Evolutionary conservation across 768 basidiomycete genomes (phyloP).

Genomic region (Serpula lacrymans): DNA sequence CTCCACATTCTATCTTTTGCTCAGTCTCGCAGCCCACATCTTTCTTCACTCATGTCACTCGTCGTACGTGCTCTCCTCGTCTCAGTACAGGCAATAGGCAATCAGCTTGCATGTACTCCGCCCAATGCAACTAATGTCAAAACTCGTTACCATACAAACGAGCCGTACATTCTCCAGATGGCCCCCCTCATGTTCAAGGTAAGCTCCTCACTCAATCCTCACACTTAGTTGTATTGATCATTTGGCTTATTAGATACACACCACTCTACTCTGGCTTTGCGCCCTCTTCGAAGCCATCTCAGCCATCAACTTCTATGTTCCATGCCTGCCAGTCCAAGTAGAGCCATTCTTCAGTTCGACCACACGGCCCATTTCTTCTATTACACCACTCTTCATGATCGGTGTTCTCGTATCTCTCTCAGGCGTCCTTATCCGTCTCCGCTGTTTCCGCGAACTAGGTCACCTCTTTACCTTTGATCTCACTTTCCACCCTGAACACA

Average conservation of each 20-base stretch:
- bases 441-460: slow-evolving; percentile 53
- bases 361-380: slow-evolving; percentile 22
- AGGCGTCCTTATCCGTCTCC: slow-evolving; percentile 47
- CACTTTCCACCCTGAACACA: slow-evolving; percentile 50
- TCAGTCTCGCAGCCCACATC: slow-evolving; percentile 1
- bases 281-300: slow-evolving; percentile 48
- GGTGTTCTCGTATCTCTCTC: slow-evolving; percentile 42
- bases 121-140: slow-evolving; percentile 53
- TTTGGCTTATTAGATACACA: slow-evolving; percentile 39
- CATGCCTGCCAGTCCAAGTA: slow-evolving; percentile 29
- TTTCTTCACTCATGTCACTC: slow-evolving; percentile 39
- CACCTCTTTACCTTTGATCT: slow-evolving; percentile 58
- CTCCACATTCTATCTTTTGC: background rate
- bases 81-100: slow-evolving; percentile 45
- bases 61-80: slow-evolving; percentile 43
- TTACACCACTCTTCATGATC: slow-evolving; percentile 43
- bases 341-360: slow-evolving; percentile 30
- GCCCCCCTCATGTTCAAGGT: slow-evolving; percentile 58
- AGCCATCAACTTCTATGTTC: slow-evolving; percentile 31
- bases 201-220: slow-evolving; percentile 1
- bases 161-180: slow-evolving; percentile 50
- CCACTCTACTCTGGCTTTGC: slow-evolving; percentile 46
- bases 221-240: background rate
- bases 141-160: slow-evolving; percentile 50
- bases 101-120: slow-evolving; percentile 51